phyloP scores from a whole-genome alignment of 2,329 filamentous ascomycete genomes.

The Diaporthe eres region DNA sequence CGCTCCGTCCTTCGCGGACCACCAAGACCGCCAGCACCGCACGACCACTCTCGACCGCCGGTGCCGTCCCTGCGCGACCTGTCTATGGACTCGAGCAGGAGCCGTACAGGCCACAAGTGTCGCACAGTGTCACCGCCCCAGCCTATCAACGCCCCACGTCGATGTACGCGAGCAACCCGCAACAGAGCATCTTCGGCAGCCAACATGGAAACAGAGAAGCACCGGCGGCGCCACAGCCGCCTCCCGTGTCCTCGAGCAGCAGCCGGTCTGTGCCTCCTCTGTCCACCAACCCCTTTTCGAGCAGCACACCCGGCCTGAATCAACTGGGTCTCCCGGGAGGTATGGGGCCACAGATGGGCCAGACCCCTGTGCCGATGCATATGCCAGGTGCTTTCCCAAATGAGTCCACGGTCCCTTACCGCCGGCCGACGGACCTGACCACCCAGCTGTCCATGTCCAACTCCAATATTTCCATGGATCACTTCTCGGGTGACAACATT shows the following conservation, averaged over 20 bases:
- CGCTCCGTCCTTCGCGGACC: conserved; percentile 31
- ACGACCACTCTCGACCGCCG: conserved; percentile 20
- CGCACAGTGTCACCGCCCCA: conserved; percentile 32
- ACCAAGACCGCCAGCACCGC: conserved; percentile 18
- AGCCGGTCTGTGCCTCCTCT: conserved; percentile 1
- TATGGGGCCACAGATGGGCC: background rate
- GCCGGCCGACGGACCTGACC: conserved; percentile 39
- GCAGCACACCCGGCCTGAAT: conserved; percentile 4
- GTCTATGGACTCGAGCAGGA: conserved; percentile 35
- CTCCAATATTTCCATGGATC: conserved; percentile 35
- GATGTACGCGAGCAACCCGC: conserved; percentile 27
- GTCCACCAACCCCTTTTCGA: conserved; percentile 13
- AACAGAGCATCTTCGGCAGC: conserved; percentile 38
- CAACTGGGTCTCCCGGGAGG: conserved; percentile 2
- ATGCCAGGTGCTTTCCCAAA: conserved; percentile 40
- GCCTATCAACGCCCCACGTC: conserved; percentile 18
- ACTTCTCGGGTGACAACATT: conserved; percentile 32
- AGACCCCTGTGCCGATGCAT: conserved; percentile 10
- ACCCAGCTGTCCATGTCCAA: conserved; percentile 38
- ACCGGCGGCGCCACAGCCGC: conserved; percentile 27
- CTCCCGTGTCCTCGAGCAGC: conserved; percentile 26
- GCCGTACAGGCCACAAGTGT: conserved; percentile 25
- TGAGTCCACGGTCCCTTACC: conserved; percentile 37
- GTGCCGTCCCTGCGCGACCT: conserved; percentile 25
- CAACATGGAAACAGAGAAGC: conserved; percentile 41